phyloP scores from a whole-genome alignment of 164 flowering plant genomes.

The Kingdonia uniflora region DNA sequence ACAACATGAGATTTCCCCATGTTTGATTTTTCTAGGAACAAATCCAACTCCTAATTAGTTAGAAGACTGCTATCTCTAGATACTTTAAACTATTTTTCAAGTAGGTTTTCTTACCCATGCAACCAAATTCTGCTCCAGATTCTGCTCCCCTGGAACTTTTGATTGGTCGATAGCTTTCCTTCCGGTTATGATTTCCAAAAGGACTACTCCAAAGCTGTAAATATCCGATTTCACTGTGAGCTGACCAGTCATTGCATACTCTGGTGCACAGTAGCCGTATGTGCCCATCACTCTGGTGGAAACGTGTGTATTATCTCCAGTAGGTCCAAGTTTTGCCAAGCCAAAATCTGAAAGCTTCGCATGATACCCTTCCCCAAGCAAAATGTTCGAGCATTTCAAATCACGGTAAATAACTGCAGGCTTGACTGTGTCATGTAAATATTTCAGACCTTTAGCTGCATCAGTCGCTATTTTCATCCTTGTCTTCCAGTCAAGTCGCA shows the following conservation, averaged over 20 bases:
- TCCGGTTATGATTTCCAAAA: constrained; percentile 76
- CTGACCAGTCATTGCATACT: constrained; percentile 90
- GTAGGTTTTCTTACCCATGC: constrained; percentile 62
- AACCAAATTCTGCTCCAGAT: constrained; percentile 71
- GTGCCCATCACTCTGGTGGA: constrained; percentile 94
- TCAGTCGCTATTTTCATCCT: constrained; percentile 84
- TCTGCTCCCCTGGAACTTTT: constrained; percentile 37
- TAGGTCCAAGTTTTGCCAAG: constrained; percentile 83
- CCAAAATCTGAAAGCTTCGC: constrained; percentile 88
- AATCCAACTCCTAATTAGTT: too few species aligned
- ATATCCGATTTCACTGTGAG: constrained; percentile 75
- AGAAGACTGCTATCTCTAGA: too few species aligned
- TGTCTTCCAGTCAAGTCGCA: constrained; percentile 69
- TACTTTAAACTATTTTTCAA: too few species aligned
- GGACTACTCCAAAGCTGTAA: constrained; percentile 90
- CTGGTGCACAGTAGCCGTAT: constrained; percentile 86
- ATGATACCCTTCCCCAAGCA: constrained; percentile 71
- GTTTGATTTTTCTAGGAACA: too few species aligned
- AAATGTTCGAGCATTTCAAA: constrained; percentile 81
- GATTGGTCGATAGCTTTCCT: constrained; percentile 68
- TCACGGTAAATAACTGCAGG: constrained; percentile 87
- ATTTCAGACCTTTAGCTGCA: constrained; percentile 74
- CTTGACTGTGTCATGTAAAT: constrained; percentile 61
- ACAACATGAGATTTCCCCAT: too few species aligned
- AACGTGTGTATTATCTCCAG: constrained; percentile 77